Evolutionary conservation across 495 filamentous ascomycete genomes (phyloP), one percentile per base, ranked within the genome.

Genomic region (Cudoniella acicularis): DNA sequence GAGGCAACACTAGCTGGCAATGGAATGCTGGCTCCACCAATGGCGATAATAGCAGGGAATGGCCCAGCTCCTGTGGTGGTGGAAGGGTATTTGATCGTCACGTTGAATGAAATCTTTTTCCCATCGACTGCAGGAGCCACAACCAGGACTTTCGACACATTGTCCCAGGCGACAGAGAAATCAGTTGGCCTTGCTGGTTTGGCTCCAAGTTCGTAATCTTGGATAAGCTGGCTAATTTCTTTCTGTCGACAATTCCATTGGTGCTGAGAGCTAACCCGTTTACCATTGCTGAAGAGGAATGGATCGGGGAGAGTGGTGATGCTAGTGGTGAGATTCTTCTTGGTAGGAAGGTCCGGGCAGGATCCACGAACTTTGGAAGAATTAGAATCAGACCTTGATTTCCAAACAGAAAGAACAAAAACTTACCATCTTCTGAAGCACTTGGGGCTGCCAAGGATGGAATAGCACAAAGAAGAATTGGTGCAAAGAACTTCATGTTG

Each of bases 1-100:
- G 67, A 76, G 48, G 73, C 77, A 8, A 79, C 73, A 3, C 67
- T 54, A 48, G 68, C 69, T 16, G 76, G 75, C 30, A 75, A 65
- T n/a, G 78, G 78, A n/a, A 82, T 65, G 52, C 70, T 75, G 26
- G 69, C 64, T 22, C 71, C 75, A 45, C 76, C 79, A 61, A 72
- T 73, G 62, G 62, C 69, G 66, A 82, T 75, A 63, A 82, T 79
- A 57, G 78, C 79, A 6, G 77, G 77, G 58, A 71, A 72, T 6
- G 79, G 74, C 13, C 59, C 60, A 11, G 47, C 60, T 3, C 58
- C 58, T 2, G 22, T 30, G n/a, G n/a, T n/a, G n/a, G n/a, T n/a
- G 1, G 57, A 27, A 18, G 71, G 70, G 48, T 69, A 68, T 52
- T 47, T 69, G 63, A 83, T 78, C 27, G 59, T 63, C 10, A 63